Percentiles rank a stretch among this genome's conserved stretches.
Evolutionary conservation across 345 rosid genomes (phyloP).

Genomic region (Linum lewisii): DNA sequence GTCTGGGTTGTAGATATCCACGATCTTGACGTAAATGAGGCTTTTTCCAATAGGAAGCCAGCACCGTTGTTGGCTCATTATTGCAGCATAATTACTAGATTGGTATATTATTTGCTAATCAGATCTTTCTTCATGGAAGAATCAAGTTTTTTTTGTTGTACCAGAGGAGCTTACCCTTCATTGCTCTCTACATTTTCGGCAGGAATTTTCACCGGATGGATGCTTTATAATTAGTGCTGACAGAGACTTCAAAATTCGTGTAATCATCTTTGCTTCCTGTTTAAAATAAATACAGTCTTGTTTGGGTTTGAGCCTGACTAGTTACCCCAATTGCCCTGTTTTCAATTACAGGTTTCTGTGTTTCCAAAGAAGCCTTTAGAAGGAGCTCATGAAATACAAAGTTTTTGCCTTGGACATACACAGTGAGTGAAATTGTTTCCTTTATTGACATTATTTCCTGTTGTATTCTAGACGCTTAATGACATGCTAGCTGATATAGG

Average conservation of each 20-base stretch:
- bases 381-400: constrained; percentile 92
- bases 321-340: constrained; percentile 7
- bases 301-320: constrained; percentile 6
- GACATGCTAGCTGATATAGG: not conserved
- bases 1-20: constrained; percentile 71
- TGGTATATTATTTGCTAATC: constrained; percentile 30
- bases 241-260: constrained; percentile 89
- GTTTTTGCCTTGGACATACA: constrained; percentile 93
- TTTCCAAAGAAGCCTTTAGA: constrained; percentile 71
- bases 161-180: not conserved
- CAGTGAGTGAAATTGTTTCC: constrained; percentile 54
- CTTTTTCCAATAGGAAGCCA: constrained; percentile 43
- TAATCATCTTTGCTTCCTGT: constrained; percentile 23
- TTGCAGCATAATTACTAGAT: constrained; percentile 89
- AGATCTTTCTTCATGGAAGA: not conserved
- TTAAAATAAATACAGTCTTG: constrained; percentile 6
- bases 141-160: not conserved
- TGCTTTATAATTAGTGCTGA: constrained; percentile 65
- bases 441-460: not conserved
- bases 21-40: constrained; percentile 29
- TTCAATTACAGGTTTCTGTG: constrained; percentile 52
- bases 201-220: constrained; percentile 93
- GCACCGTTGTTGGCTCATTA: constrained; percentile 74
- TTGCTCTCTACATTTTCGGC: constrained; percentile 16
- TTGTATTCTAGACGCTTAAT: no score